Base-by-base conservation (phyloP, 139 green algal genomes). In the Chlorella ohadii region DNA sequence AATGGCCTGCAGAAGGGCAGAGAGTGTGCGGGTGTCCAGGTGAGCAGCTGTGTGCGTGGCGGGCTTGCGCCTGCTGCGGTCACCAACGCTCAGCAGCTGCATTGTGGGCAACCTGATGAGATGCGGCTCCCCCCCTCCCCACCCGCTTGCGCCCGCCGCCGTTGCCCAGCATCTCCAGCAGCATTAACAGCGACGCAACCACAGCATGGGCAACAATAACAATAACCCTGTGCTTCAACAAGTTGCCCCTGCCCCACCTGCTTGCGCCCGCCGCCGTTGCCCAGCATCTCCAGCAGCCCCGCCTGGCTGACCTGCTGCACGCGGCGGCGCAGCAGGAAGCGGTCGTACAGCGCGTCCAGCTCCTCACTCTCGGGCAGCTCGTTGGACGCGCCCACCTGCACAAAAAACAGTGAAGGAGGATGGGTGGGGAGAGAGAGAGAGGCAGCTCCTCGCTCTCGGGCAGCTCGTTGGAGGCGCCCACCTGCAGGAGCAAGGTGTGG, bases 311-410 rank as follows among this genome's bases (percentile, higher is more conserved):
- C 90, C 84, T 97, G 94, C 25, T 80, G 34, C 16, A 99, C 96
- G 28, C 88, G 84, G 20, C 91, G 87, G 31, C 96, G 88, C 36
- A 99, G 67, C 2, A 99, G 92, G 89, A 99, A 99, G 31, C 96
- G 91, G 77, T 99, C 96, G 82, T 97, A 99, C 80, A 99, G 88
- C 17, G 96, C 96, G 73, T 99, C 95, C 68, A 99, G 89, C 91
- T 99, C 96, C 90, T 99, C 96, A 61, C 86, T 94, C 84, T 99
- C 96, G 13, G 96, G 96, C 87, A 99, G 92, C 91, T 99, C 96
- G 86, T 99, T 99, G 59, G 92, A 96, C 20, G 96, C 96, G 63
- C 94, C 96, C 39, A 98, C 94, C 85, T 97, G 87, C 31, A 78
- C 88, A 73, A 9, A n/a, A 20, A 63, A n/a, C 0, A 5, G 22